These are phyloP conservation scores for Venustampulla echinocandica DNA, from an alignment of 495 filamentous ascomycete species.

Conservation along the genomic window DNA sequence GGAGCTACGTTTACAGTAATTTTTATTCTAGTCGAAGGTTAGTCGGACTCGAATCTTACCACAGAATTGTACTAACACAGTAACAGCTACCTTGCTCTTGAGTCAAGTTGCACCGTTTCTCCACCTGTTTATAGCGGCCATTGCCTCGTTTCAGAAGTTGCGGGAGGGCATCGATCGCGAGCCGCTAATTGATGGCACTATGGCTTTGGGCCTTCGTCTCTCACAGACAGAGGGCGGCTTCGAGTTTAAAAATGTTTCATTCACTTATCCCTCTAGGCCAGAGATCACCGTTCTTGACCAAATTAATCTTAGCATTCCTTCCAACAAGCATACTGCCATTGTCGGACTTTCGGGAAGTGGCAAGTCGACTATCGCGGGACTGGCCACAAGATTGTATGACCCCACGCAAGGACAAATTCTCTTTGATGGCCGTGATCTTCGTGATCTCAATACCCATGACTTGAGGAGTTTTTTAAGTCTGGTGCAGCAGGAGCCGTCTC, in stretches of 20 bases:
- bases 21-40: conserved; percentile 55
- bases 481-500: conserved; percentile 72
- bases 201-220: background rate
- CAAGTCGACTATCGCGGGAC: conserved; percentile 85
- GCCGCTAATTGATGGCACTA: conserved; percentile 42
- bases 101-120: conserved; percentile 56
- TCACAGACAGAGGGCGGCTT: conserved; percentile 31
- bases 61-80: background rate
- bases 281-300: conserved; percentile 43
- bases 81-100: conserved; percentile 48
- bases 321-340: conserved; percentile 80
- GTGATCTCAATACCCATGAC: conserved; percentile 75
- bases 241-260: conserved; percentile 47
- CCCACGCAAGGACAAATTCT: conserved; percentile 71
- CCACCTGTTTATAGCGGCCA: conserved; percentile 47
- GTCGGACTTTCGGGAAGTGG: conserved; percentile 82
- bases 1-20: conserved; percentile 57
- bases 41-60: conserved; percentile 13
- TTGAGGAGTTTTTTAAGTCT: conserved; percentile 62
- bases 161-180: conserved; percentile 42
- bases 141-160: conserved; percentile 43
- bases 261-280: conserved; percentile 51
- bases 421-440: conserved; percentile 77
- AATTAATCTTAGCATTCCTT: conserved; percentile 45
- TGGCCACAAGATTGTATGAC: conserved; percentile 89